Evolutionary conservation across 1,139 yeast genomes (phyloP).

Genomic region (Saccharomyces hybrid): DNA sequence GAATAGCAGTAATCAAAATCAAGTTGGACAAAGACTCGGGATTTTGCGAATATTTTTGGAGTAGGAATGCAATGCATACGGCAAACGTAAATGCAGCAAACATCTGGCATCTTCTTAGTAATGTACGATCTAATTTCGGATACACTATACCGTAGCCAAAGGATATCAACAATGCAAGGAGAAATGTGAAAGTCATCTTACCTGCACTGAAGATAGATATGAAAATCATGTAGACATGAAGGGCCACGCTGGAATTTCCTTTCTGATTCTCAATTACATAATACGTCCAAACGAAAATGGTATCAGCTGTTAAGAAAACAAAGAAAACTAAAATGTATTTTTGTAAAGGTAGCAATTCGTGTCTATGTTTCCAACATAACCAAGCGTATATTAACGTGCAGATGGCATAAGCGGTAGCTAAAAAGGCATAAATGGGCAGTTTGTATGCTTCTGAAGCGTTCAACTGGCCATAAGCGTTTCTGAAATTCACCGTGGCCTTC

Average conservation of each 20-base stretch:
- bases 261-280: slow-evolving; percentile 68
- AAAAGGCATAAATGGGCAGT: slow-evolving; percentile 74
- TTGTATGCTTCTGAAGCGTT: slow-evolving; percentile 87
- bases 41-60: slow-evolving; percentile 52
- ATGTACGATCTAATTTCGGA: slow-evolving; percentile 63
- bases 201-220: slow-evolving; percentile 70
- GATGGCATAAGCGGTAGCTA: slow-evolving; percentile 73
- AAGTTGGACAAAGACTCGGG: slow-evolving; percentile 36
- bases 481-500: slow-evolving; percentile 60
- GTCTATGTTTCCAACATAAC: slow-evolving; percentile 72
- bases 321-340: slow-evolving; percentile 79
- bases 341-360: slow-evolving; percentile 80
- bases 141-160: slow-evolving; percentile 89
- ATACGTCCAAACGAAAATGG: slow-evolving; percentile 81
- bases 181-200: slow-evolving; percentile 78
- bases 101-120: slow-evolving; percentile 70
- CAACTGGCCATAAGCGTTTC: slow-evolving; percentile 80
- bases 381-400: slow-evolving; percentile 72
- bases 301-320: slow-evolving; percentile 72
- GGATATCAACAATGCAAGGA: slow-evolving; percentile 70
- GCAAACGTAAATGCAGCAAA: slow-evolving; percentile 66
- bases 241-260: slow-evolving; percentile 46
- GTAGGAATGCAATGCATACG: slow-evolving; percentile 56
- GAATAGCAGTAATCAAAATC: slow-evolving; percentile 45
- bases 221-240: slow-evolving; percentile 63